Evolutionary conservation across 331 rosid genomes (phyloP).

Genomic region (Acacia pycnantha): DNA sequence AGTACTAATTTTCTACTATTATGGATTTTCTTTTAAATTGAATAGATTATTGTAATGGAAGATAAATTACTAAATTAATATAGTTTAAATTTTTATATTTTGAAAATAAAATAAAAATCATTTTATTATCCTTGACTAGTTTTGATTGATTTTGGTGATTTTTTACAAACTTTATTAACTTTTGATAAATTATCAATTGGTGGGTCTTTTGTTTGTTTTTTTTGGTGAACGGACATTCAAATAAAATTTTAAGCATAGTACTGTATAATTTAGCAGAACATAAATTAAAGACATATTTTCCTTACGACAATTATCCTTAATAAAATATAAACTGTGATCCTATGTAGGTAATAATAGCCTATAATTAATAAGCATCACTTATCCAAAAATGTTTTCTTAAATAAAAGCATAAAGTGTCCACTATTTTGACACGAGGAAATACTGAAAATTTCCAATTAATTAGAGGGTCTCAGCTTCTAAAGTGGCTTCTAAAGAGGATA

Average conservation of each 20-base stretch:
- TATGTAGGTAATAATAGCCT: not conserved
- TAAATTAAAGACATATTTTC: too few relatives aligned
- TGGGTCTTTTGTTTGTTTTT: not conserved
- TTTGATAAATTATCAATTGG: not conserved
- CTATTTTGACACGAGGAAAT: not conserved
- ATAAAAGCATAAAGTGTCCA: not conserved
- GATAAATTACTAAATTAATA: not conserved
- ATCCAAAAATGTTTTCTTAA: not conserved
- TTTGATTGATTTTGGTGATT: not conserved
- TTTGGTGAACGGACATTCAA: not conserved
- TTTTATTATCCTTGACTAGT: not conserved
- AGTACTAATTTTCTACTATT: not conserved
- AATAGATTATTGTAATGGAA: not conserved
- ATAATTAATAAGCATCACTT: not conserved
- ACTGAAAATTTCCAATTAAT: not conserved
- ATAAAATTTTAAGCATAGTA: too few relatives aligned
- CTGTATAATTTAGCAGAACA: too few relatives aligned
- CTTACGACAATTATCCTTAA: not conserved
- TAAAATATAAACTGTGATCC: not conserved
- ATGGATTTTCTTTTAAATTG: too few relatives aligned
- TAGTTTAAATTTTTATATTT: not conserved
- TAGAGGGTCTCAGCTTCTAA: not conserved
- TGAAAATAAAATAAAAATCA: not conserved
- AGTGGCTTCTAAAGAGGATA: not conserved
- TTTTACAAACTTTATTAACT: not conserved